A percentile compares a stretch with the other conserved stretches of the same genome.
phyloP scores from a whole-genome alignment of 2,329 filamentous ascomycete species.

The Metarhizium humberi region DNA sequence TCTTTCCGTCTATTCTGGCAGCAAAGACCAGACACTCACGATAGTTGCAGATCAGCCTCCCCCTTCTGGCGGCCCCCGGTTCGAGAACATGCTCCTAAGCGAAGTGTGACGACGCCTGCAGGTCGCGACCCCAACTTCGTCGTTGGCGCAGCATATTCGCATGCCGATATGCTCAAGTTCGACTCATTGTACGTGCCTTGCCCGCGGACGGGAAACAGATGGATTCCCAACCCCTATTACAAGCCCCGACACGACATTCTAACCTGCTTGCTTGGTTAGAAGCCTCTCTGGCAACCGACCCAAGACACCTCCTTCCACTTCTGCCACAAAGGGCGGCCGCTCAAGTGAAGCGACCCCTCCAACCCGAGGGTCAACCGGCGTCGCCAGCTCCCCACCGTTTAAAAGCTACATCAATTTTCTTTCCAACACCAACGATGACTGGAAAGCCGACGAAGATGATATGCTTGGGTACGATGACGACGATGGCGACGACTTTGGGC shows the following conservation, averaged over 20 bases:
- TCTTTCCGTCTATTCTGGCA: not conserved
- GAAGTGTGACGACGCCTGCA: constrained; percentile 27
- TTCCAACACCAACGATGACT: constrained; percentile 73
- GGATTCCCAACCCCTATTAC: not conserved
- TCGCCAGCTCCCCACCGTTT: constrained; percentile 52
- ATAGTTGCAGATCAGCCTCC: constrained; percentile 58
- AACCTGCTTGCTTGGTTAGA: constrained; percentile 26
- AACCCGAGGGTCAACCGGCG: constrained; percentile 39
- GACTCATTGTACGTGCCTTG: constrained; percentile 58
- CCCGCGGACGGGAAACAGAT: not conserved
- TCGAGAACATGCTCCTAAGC: constrained; percentile 43
- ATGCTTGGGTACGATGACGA: constrained; percentile 75
- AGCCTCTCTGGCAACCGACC: constrained; percentile 55
- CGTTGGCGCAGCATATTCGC: constrained; percentile 90
- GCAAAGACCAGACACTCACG: constrained; percentile 13
- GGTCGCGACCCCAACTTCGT: constrained; percentile 61
- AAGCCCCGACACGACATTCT: not conserved
- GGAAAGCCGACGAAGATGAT: constrained; percentile 68
- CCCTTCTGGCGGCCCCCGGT: constrained; percentile 74
- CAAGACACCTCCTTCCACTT: constrained; percentile 63
- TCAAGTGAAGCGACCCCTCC: constrained; percentile 47
- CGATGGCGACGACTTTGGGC: constrained; percentile 88
- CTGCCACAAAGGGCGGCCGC: constrained; percentile 39
- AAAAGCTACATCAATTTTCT: constrained; percentile 74
- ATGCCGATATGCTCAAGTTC: constrained; percentile 88